phyloP scores from a whole-genome alignment of 1,139 yeast species.

The Debaryomyces sp. region DNA sequence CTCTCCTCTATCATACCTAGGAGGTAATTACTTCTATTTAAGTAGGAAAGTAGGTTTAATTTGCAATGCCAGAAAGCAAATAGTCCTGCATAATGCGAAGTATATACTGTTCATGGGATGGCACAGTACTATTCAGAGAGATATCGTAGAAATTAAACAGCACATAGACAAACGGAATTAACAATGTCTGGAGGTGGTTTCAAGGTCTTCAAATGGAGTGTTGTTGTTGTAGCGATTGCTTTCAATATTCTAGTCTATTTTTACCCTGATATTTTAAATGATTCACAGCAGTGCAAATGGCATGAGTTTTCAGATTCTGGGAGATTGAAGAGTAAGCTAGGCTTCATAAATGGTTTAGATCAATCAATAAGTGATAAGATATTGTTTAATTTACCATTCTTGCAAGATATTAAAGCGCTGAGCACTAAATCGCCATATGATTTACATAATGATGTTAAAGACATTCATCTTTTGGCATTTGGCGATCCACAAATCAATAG shows the following conservation, averaged over 20 bases:
- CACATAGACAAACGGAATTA: background rate
- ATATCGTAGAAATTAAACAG: background rate
- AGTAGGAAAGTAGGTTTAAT: background rate
- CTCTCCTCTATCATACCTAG: too few relatives aligned
- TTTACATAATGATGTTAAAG: slow-evolving; percentile 29
- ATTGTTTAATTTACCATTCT: slow-evolving; percentile 33
- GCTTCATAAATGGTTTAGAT: slow-evolving; percentile 26
- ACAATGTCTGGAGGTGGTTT: background rate
- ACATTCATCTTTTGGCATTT: slow-evolving; percentile 71
- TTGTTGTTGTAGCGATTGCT: slow-evolving; percentile 41
- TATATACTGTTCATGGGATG: background rate
- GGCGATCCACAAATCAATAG: slow-evolving; percentile 99
- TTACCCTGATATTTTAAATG: slow-evolving; percentile 64
- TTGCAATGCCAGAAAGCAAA: background rate
- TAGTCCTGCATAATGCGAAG: background rate
- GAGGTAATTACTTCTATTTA: too few relatives aligned
- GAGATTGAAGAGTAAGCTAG: slow-evolving; percentile 17
- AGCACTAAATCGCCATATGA: slow-evolving; percentile 13
- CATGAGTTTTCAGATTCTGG: slow-evolving; percentile 23
- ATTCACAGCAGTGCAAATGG: slow-evolving; percentile 63
- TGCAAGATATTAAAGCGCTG: slow-evolving; percentile 20
- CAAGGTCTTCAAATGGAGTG: slow-evolving; percentile 19
- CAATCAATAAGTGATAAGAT: slow-evolving; percentile 25
- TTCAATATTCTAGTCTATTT: slow-evolving; percentile 67
- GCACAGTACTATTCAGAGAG: background rate